These are phyloP conservation scores for Aspergillus brasiliensis DNA, from an alignment of 2,329 filamentous ascomycete species.

Conservation along the genomic window DNA sequence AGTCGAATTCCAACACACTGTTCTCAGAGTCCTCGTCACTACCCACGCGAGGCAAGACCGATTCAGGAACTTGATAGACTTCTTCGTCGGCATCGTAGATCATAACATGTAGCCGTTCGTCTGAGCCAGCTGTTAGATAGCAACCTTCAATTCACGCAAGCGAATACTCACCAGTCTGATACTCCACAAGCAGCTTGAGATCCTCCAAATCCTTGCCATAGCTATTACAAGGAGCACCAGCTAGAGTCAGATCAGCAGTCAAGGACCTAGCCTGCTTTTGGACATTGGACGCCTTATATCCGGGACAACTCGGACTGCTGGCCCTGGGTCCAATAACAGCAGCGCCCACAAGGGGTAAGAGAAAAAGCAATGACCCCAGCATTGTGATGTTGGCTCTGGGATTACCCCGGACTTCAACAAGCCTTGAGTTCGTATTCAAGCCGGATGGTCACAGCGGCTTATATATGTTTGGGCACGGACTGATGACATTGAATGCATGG, in stretches of 20 bases:
- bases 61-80: slow-evolving; percentile 74
- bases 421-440: background rate
- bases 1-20: slow-evolving; percentile 50
- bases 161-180: slow-evolving; percentile 56
- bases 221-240: slow-evolving; percentile 64
- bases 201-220: slow-evolving; percentile 61
- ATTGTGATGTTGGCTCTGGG: slow-evolving; percentile 19
- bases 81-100: slow-evolving; percentile 70
- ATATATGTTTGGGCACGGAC: slow-evolving; percentile 2
- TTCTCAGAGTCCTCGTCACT: slow-evolving; percentile 48
- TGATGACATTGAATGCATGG: slow-evolving; percentile 5
- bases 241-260: slow-evolving; percentile 69
- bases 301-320: slow-evolving; percentile 33
- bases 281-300: slow-evolving; percentile 42
- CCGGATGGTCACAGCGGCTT: slow-evolving; percentile 8
- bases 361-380: slow-evolving; percentile 28
- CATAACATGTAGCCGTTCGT: slow-evolving; percentile 70
- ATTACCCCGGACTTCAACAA: background rate
- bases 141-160: background rate
- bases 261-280: slow-evolving; percentile 50
- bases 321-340: slow-evolving; percentile 23
- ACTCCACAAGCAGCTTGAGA: slow-evolving; percentile 62
- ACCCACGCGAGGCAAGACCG: slow-evolving; percentile 64
- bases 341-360: slow-evolving; percentile 33
- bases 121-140: slow-evolving; percentile 37